Conservation (phyloP, 768 basidiomycete species). For the Tulasnella sp. region DNA sequence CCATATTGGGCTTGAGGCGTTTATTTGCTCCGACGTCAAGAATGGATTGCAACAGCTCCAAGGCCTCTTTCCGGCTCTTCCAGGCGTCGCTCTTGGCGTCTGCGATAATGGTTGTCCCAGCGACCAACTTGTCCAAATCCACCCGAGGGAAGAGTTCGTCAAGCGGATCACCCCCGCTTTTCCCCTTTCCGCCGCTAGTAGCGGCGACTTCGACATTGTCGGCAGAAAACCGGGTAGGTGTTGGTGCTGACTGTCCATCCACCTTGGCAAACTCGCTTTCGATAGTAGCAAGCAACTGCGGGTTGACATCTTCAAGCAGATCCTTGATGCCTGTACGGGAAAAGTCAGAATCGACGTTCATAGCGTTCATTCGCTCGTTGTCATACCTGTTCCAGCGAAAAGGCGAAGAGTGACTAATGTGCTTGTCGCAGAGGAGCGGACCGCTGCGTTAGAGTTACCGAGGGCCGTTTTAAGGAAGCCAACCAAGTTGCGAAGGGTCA, state of each 20-base stretch:
- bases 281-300: conserved; percentile 88
- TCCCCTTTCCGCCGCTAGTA: conserved; percentile 35
- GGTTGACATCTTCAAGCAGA: conserved; percentile 89
- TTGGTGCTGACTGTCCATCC: conserved; percentile 68
- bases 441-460: conserved; percentile 90
- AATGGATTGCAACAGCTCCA: conserved; percentile 76
- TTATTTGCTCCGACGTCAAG: conserved; percentile 91
- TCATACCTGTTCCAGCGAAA: conserved; percentile 82
- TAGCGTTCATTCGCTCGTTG: conserved; percentile 26
- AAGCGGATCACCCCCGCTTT: conserved; percentile 57
- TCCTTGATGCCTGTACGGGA: conserved; percentile 70
- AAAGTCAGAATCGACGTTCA: conserved; percentile 1
- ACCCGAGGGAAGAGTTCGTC: conserved; percentile 95
- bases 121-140: conserved; percentile 81
- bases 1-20: conserved; percentile 84
- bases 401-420: conserved; percentile 84
- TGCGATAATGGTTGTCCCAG: conserved; percentile 73
- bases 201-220: conserved; percentile 58
- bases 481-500: conserved; percentile 78
- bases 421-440: conserved; percentile 91
- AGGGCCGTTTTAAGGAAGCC: conserved; percentile 84
- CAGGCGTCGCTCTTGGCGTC: conserved; percentile 91
- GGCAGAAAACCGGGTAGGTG: conserved; percentile 68
- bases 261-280: conserved; percentile 89
- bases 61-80: conserved; percentile 94